Evolutionary conservation across 108 stramenopile genomes (phyloP).

Genomic region (Fistulifera pelliculosa): DNA sequence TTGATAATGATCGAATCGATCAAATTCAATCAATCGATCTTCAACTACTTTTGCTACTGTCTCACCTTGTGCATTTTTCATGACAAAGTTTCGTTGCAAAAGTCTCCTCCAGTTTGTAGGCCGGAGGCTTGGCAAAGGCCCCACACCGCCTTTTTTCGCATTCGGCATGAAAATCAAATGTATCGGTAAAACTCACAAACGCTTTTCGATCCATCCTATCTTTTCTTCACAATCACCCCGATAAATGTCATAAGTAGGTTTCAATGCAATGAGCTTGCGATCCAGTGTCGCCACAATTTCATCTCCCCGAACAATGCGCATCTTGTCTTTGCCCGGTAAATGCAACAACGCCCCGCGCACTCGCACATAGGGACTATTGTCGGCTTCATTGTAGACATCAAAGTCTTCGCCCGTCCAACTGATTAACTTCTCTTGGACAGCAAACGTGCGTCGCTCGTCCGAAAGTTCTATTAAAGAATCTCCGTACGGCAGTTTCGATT

Average conservation of each 20-base stretch:
- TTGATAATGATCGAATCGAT: conserved; percentile 74
- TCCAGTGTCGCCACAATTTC: conserved; percentile 36
- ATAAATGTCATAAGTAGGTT: conserved; percentile 63
- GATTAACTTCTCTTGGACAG: conserved; percentile 37
- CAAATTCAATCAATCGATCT: conserved; percentile 56
- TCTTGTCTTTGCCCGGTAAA: conserved; percentile 70
- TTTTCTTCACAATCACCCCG: conserved; percentile 37
- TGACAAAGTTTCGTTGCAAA: conserved; percentile 62
- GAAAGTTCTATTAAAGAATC: conserved; percentile 17
- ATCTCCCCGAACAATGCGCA: conserved; percentile 24
- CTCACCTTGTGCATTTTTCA: conserved; percentile 46
- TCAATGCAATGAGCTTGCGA: conserved; percentile 49
- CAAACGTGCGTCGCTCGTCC: conserved; percentile 17
- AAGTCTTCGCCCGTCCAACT: conserved; percentile 76
- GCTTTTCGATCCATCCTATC: conserved; percentile 74
- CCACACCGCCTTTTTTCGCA: conserved; percentile 27
- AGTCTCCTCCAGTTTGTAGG: conserved; percentile 63
- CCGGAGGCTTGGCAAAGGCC: conserved; percentile 49
- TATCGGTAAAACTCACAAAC: conserved; percentile 48
- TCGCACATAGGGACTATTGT: conserved; percentile 19
- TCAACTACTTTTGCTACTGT: conserved; percentile 55
- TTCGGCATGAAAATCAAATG: conserved; percentile 68
- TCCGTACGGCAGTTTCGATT: conserved; percentile 35
- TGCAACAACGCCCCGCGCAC: conserved; percentile 77
- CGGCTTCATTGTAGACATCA: conserved; percentile 40